Conservation (phyloP, 2,329 filamentous ascomycete genomes). For the Xylaria sp. region DNA sequence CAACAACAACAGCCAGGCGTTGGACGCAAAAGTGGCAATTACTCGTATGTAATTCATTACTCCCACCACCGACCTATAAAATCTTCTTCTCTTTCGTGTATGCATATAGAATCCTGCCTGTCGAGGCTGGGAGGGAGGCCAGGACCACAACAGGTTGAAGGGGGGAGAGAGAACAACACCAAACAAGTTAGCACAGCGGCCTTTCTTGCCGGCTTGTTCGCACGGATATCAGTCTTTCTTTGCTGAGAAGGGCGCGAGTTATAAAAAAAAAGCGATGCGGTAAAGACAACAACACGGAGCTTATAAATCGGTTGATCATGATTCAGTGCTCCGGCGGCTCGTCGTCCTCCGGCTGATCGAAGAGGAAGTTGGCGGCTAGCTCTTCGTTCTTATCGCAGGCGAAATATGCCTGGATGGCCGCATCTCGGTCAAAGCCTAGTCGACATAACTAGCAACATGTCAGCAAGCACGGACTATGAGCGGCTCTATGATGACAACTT, state of each 20-base stretch:
- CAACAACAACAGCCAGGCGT: not conserved
- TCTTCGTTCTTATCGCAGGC: conserved; percentile 99
- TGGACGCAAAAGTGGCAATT: conserved; percentile 5
- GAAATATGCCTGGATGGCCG: conserved; percentile 98
- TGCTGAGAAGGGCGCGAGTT: conserved; percentile 24
- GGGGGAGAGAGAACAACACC: conserved; percentile 17
- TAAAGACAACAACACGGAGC: conserved; percentile 20
- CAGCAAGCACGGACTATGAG: conserved; percentile 21
- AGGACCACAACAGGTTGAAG: conserved; percentile 18
- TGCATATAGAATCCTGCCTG: conserved; percentile 25
- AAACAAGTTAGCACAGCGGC: conserved; percentile 15
- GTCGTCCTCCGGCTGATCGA: conserved; percentile 93
- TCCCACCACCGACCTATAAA: not conserved
- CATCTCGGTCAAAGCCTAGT: conserved; percentile 90
- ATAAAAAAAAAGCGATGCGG: conserved; percentile 25
- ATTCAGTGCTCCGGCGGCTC: conserved; percentile 62
- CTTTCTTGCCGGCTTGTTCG: conserved; percentile 18
- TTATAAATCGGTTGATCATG: conserved; percentile 17
- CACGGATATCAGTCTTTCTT: conserved; percentile 35
- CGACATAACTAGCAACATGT: conserved; percentile 75
- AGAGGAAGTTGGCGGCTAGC: conserved; percentile 96
- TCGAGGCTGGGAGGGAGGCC: conserved; percentile 14
- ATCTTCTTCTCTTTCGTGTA: conserved; percentile 21
- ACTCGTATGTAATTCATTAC: conserved; percentile 20
- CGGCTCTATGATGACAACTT: conserved; percentile 52